Evolutionary conservation across 1,139 yeast genomes (phyloP), one percentile per base, ranked within the genome.

Genomic region (Geotrichum fermentans): DNA sequence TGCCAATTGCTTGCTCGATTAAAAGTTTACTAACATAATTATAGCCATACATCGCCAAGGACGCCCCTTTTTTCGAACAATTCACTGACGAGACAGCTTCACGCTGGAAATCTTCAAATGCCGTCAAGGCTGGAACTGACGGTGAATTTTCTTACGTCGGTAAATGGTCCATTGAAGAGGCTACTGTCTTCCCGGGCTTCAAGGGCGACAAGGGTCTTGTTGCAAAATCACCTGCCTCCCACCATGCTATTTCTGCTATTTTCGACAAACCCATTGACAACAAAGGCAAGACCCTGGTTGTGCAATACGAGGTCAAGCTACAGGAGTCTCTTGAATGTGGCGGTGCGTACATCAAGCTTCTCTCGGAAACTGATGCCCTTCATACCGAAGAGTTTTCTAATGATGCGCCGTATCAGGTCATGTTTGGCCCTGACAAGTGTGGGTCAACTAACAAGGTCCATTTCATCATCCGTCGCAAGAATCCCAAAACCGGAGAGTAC

Each of bases 341-440:
- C 44, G 97, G 97, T 46, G 89, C 95, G 1, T 89, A 89, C 68
- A 67, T 89, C 58, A 89, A 89, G 69, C 71, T 89, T 44, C 70
- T 89, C 50, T 73, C 80, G 33, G 73, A 71, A n/a, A 70, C 70
- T 8, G 77, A 70, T 3, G 73, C 71, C 18, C 69, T 75, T 21
- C 67, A 63, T 45, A 69, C 67, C 10, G 69, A 71, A 54, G 74
- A 72, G 59, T 81, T 84, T 67, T 72, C 70, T 57, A 75, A 78
- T 54, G 78, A 74, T 20, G 75, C 95, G 5, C 85, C 90, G 0
- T 88, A 83, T 68, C 88, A 83, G 63, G 68, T 90, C 56, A 84
- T 89, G 94, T 90, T 90, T 72, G 97, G 97, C 22, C 97, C 97
- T 33, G 97, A 90, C 67, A 78, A 75, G 64, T 90, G 97, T 70